These are phyloP conservation scores for Aspergillus nanangensis DNA, from an alignment of 495 filamentous ascomycete species.

Conservation along the genomic window DNA sequence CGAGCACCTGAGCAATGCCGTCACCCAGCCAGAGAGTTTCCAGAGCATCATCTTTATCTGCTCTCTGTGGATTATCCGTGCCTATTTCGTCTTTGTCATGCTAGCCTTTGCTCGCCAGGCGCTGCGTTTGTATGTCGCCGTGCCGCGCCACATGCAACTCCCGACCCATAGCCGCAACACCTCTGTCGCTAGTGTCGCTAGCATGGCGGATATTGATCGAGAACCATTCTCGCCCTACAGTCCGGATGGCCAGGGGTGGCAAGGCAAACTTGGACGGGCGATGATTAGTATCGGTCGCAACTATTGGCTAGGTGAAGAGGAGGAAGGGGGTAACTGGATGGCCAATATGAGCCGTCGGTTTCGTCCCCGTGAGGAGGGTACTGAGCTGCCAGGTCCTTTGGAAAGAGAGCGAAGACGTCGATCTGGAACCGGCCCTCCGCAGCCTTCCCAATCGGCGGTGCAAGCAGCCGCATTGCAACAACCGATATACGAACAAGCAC, in stretches of 20 bases:
- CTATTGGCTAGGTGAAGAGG: slow-evolving; percentile 70
- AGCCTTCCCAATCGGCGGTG: slow-evolving; percentile 37
- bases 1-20: slow-evolving; percentile 41
- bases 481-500: slow-evolving; percentile 28
- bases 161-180: slow-evolving; percentile 43
- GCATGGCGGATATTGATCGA: slow-evolving; percentile 47
- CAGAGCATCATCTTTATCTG: slow-evolving; percentile 71
- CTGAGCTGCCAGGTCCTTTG: slow-evolving; percentile 48
- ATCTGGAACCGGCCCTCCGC: slow-evolving; percentile 63
- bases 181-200: slow-evolving; percentile 40
- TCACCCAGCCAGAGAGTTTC: slow-evolving; percentile 65
- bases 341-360: slow-evolving; percentile 55
- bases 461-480: slow-evolving; percentile 33
- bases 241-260: slow-evolving; percentile 70
- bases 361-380: slow-evolving; percentile 27
- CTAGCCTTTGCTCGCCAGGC: slow-evolving; percentile 73
- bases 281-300: slow-evolving; percentile 66
- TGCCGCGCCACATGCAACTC: slow-evolving; percentile 40
- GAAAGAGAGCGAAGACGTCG: slow-evolving; percentile 65
- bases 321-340: slow-evolving; percentile 55
- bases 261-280: slow-evolving; percentile 64
- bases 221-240: slow-evolving; percentile 67
- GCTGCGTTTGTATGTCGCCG: slow-evolving; percentile 51
- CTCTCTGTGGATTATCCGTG: slow-evolving; percentile 62
- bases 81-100: slow-evolving; percentile 77